These are phyloP conservation scores for Pouteria glomerata DNA, from an alignment of 148 eudicot genomes.

Conservation along the genomic window DNA sequence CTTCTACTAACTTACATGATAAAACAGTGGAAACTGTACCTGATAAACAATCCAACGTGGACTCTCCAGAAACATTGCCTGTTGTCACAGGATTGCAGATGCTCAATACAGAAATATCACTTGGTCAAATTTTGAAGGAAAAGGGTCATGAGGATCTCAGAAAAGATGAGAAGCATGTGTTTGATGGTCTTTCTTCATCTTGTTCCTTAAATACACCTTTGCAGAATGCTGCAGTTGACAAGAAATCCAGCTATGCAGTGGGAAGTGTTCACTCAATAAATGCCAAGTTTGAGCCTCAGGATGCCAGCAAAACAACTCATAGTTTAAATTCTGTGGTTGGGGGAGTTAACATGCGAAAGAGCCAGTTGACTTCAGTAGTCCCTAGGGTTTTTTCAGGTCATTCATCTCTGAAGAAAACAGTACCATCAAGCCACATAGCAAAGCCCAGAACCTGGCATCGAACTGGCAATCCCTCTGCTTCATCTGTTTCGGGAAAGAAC, in stretches of 20 bases:
- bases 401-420: slow-evolving; percentile 27
- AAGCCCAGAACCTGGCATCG: slow-evolving; percentile 83
- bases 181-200: slow-evolving; percentile 14
- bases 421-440: slow-evolving; percentile 25
- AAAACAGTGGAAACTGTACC: slow-evolving; percentile 10
- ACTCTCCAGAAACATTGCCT: slow-evolving; percentile 21
- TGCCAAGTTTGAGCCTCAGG: slow-evolving; percentile 25
- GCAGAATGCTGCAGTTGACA: slow-evolving; percentile 11
- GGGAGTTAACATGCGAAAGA: slow-evolving; percentile 22
- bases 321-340: slow-evolving; percentile 16
- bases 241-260: slow-evolving; percentile 24
- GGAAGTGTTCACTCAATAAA: slow-evolving; percentile 12
- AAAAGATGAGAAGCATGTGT: slow-evolving; percentile 19
- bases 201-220: slow-evolving; percentile 12
- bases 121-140: slow-evolving; percentile 16
- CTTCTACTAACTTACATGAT: slow-evolving; percentile 21
- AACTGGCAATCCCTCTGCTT: slow-evolving; percentile 30
- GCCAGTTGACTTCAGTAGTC: slow-evolving; percentile 30
- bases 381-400: slow-evolving; percentile 34
- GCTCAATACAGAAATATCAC: slow-evolving; percentile 11
- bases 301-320: slow-evolving; percentile 16
- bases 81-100: slow-evolving; percentile 15
- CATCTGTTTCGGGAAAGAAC: slow-evolving; percentile 30
- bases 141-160: slow-evolving; percentile 15
- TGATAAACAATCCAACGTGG: slow-evolving; percentile 17